Base-by-base conservation (phyloP, 495 filamentous ascomycete genomes). In the Acidomyces sp. region DNA sequence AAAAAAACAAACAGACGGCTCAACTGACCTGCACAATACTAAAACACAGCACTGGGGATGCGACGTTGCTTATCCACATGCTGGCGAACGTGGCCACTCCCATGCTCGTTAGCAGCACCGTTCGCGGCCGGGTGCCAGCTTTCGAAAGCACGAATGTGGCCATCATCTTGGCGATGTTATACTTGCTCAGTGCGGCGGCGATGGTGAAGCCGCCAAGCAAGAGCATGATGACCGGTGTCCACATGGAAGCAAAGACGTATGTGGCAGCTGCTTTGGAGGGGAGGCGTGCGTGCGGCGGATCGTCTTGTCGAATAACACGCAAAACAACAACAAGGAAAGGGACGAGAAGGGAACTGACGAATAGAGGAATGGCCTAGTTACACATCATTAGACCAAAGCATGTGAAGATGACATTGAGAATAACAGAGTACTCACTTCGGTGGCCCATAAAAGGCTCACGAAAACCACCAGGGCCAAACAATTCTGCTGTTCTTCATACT, bases 41-140 rank as follows among this genome's bases (percentile, higher is more conserved):
- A 56, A 86, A 96, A 67, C 92, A 99, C 6, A 99, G 72, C n/a
- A 99, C 90, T 0, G 90, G 90, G 3, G 92, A 88, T 13, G 90
- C 90, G 24, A 99, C 90, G 49, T 99, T 99, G 59, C 82, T 92
- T 55, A 99, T 95, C 73, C 92, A 87, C 90, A 99, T 99, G 50
- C 85, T 93, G 25, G 88, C 74, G 55, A 96, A 88, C 62, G 88
- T 87, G 46, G 90, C 90, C 31, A 99, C 90, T 51, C 93, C 93
- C 90, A 99, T 99, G 60, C 86, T 93, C 19, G 87, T 86, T 18
- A 99, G 54, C 10, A 99, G 71, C 15, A 99, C 86, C 13, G 80
- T 82, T 33, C 78, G 69, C 4, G 92, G 88, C 52, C 75, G 77
- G 7, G 90, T 93, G 7, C 90, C 90, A 24, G 90, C 90, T 63